Evolutionary conservation across 2,329 filamentous ascomycete species (phyloP), one percentile per base, ranked within the genome.

Genomic region (Metarhizium robertsii): DNA sequence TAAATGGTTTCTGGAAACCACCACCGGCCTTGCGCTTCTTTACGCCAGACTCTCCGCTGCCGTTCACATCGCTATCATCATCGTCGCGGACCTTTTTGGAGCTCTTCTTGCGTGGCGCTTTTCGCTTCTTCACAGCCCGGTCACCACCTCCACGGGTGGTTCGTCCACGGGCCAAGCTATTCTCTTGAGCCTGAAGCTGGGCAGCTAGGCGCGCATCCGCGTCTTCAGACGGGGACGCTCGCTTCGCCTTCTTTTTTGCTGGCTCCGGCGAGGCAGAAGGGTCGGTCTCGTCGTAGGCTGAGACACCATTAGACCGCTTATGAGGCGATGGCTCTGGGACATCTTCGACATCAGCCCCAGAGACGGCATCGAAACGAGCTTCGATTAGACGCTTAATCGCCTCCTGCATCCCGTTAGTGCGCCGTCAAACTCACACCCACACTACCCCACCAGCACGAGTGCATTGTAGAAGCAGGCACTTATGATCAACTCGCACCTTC

Each of bases 181-280:
- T 95, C 73, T 96, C 90, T 70, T 97, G 89, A 0, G 91, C 92
- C 71, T 99, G 94, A 40, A 99, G 78, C 69, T 87, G 84, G 16
- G 91, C 91, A 1, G 94, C 94, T 59, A 92, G 83, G 48, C 87
- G 84, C 38, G 92, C 94, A 71, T 99, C 94, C 36, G 88, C 86
- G 60, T 95, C 90, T 61, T 83, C 79, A 8, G 73, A 74, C 42
- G 76, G 73, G 14, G 74, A 75, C 32, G 83, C 79, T 47, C 81
- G 80, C 66, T 85, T 85, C 56, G 87, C 87, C 73, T 90, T 90
- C 68, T 86, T 88, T 60, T 75, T 76, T 1, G 73, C 72, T 1
- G 77, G 78, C 42, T 75, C 73, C 6, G 70, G 69, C 11, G 71
- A 71, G 3, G 73, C 68, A 3, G 77, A 79, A 2, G 76, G 75